Conservation (phyloP, 495 filamentous ascomycete genomes). For the Baudoinia panamericana region DNA sequence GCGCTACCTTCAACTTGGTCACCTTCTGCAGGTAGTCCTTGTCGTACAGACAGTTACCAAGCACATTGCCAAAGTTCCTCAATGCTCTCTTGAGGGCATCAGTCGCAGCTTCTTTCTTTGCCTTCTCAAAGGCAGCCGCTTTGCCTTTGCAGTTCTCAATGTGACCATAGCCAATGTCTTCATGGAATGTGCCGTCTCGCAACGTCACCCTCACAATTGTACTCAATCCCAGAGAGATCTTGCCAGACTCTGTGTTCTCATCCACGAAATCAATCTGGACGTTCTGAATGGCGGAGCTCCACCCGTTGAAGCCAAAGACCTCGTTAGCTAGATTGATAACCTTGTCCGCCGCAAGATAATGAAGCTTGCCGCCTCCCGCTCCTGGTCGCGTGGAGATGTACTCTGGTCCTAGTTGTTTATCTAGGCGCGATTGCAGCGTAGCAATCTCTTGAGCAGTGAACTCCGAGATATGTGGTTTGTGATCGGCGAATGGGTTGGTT, state of each 20-base stretch:
- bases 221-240: slow-evolving; percentile 67
- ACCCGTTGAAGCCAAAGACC: slow-evolving; percentile 97
- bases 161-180: slow-evolving; percentile 92
- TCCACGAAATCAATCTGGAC: slow-evolving; percentile 87
- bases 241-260: slow-evolving; percentile 47
- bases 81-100: slow-evolving; percentile 83
- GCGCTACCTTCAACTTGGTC: slow-evolving; percentile 60
- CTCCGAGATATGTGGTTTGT: slow-evolving; percentile 49
- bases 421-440: slow-evolving; percentile 68
- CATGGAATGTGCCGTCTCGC: slow-evolving; percentile 84
- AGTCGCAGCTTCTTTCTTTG: slow-evolving; percentile 94
- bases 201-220: slow-evolving; percentile 82
- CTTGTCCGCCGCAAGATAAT: slow-evolving; percentile 87
- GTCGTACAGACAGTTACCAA: slow-evolving; percentile 96
- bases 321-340: slow-evolving; percentile 93
- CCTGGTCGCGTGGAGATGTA: slow-evolving; percentile 79
- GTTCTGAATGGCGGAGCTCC: slow-evolving; percentile 80
- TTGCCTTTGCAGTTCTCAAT: slow-evolving; percentile 94
- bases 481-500: slow-evolving; percentile 68
- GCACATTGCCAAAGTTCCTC: slow-evolving; percentile 85
- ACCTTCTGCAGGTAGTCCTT: slow-evolving; percentile 81
- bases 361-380: slow-evolving; percentile 66
- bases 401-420: slow-evolving; percentile 93
- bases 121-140: slow-evolving; percentile 88
- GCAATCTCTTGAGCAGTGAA: slow-evolving; percentile 87